Percentiles rank a stretch among this genome's conserved stretches.
phyloP scores from a whole-genome alignment of 1,284 basidiomycete genomes.

The Polyporus tsugae region DNA sequence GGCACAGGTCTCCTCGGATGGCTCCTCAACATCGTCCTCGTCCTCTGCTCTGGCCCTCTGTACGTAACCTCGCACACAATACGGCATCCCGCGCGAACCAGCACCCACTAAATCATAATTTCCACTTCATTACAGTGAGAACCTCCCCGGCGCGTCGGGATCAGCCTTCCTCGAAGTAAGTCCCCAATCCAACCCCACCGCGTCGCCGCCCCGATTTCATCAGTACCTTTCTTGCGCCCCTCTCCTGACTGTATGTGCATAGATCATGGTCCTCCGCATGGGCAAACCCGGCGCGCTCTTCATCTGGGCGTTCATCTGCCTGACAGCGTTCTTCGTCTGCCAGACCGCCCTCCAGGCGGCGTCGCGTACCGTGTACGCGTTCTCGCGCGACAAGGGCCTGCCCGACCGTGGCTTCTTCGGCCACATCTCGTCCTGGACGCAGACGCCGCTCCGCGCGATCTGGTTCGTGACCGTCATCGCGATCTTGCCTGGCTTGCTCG shows the following conservation, averaged over 20 bases:
- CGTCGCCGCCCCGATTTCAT: neutral
- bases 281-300: slow-evolving; percentile 76
- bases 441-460: slow-evolving; percentile 86
- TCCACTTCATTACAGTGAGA: slow-evolving; percentile 48
- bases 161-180: slow-evolving; percentile 74
- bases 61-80: slow-evolving; percentile 40
- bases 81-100: neutral
- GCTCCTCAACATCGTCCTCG: slow-evolving; percentile 83
- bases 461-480: slow-evolving; percentile 78
- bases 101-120: neutral
- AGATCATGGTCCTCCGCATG: slow-evolving; percentile 81
- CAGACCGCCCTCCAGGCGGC: slow-evolving; percentile 87
- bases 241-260: neutral
- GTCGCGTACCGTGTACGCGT: slow-evolving; percentile 89
- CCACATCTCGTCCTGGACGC: slow-evolving; percentile 66
- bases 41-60: slow-evolving; percentile 84
- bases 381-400: slow-evolving; percentile 86
- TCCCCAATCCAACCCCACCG: neutral
- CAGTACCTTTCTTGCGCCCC: neutral
- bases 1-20: slow-evolving; percentile 87
- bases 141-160: slow-evolving; percentile 70
- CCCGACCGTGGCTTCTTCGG: slow-evolving; percentile 88
- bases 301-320: slow-evolving; percentile 83
- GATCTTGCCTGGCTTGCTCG: slow-evolving; percentile 78
- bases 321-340: slow-evolving; percentile 86